A percentile compares a stretch with the other conserved stretches of the same genome.
Evolutionary conservation across 179 eudicot species (phyloP).

Genomic region (Corrigiola litoralis): DNA sequence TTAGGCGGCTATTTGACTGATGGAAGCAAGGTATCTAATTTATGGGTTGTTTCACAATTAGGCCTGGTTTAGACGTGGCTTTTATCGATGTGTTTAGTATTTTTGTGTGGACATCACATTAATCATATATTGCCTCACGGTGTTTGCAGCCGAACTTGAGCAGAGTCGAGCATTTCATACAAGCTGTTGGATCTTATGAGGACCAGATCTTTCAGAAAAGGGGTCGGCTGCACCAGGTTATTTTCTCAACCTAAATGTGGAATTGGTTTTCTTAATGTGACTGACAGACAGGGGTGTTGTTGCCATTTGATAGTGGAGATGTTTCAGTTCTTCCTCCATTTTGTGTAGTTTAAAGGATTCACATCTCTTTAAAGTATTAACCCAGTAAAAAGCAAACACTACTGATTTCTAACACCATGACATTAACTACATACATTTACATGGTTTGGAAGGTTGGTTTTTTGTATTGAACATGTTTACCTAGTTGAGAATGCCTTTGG

Average conservation of each 20-base stretch:
- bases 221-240: slow-evolving; percentile 77
- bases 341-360: too few relatives aligned
- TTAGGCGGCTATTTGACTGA: slow-evolving; percentile 34
- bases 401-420: too few relatives aligned
- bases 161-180: slow-evolving; percentile 38
- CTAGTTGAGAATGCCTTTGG: neutral
- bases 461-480: neutral
- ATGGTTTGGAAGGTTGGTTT: too few relatives aligned
- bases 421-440: too few relatives aligned
- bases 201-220: slow-evolving; percentile 64
- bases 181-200: slow-evolving; percentile 48
- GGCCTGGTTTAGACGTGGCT: slow-evolving; percentile 2
- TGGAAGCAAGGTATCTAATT: slow-evolving; percentile 69
- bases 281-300: too few relatives aligned
- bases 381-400: too few relatives aligned
- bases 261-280: neutral
- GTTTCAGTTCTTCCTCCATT: too few relatives aligned
- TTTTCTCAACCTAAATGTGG: neutral
- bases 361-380: too few relatives aligned
- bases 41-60: slow-evolving; percentile 1
- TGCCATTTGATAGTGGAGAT: too few relatives aligned
- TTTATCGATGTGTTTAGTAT: neutral
- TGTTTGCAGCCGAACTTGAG: slow-evolving; percentile 37
- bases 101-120: neutral
- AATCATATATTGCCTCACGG: neutral